Evolutionary conservation across 2,329 filamentous ascomycete species (phyloP).

Genomic region (Alternaria sp.): DNA sequence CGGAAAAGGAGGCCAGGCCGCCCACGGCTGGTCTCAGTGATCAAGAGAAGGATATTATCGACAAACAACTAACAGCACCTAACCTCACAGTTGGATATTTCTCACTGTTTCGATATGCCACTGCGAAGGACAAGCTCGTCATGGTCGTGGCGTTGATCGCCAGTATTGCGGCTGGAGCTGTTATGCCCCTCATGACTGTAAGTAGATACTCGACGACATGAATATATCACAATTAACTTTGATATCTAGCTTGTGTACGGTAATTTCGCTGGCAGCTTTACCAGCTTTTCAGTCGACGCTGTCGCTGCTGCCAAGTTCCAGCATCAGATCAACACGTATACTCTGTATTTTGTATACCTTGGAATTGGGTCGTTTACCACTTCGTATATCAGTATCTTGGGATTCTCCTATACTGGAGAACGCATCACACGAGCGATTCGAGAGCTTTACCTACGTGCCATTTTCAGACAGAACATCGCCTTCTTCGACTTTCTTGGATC

Average conservation of each 20-base stretch:
- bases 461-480: slow-evolving; percentile 53
- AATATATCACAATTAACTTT: not conserved
- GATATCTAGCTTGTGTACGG: slow-evolving; percentile 47
- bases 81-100: slow-evolving; percentile 55
- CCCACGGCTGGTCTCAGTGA: slow-evolving; percentile 39
- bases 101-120: slow-evolving; percentile 58
- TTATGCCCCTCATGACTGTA: slow-evolving; percentile 75
- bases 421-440: slow-evolving; percentile 57
- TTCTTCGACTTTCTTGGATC: slow-evolving; percentile 83
- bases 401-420: slow-evolving; percentile 76
- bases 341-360: slow-evolving; percentile 52
- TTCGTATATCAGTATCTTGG: slow-evolving; percentile 76
- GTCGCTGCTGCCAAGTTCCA: slow-evolving; percentile 36
- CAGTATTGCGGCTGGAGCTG: slow-evolving; percentile 76
- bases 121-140: slow-evolving; percentile 50
- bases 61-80: slow-evolving; percentile 54
- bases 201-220: not conserved
- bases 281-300: slow-evolving; percentile 45
- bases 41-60: slow-evolving; percentile 46
- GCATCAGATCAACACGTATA: slow-evolving; percentile 41
- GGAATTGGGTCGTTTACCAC: slow-evolving; percentile 66
- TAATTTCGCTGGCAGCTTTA: slow-evolving; percentile 50
- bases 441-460: slow-evolving; percentile 70
- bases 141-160: slow-evolving; percentile 66
- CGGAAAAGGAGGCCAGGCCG: slow-evolving; percentile 31